These are phyloP conservation scores for Usnea hakonensis DNA, from an alignment of 495 filamentous ascomycete genomes.

Conservation along the genomic window DNA sequence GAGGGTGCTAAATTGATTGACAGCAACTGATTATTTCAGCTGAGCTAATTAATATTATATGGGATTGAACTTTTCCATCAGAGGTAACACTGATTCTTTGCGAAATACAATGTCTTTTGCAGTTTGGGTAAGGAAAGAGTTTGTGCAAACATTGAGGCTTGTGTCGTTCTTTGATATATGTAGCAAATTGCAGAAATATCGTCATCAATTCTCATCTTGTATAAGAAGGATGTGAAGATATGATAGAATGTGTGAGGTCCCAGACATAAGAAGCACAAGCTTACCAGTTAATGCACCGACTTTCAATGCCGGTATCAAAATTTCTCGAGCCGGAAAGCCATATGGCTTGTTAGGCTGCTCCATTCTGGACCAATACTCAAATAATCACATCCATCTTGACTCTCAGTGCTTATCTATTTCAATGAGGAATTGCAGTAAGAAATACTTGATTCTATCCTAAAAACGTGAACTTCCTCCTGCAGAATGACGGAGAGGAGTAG, in stretches of 20 bases:
- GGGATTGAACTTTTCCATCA: neutral
- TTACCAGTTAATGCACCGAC: constrained; percentile 46
- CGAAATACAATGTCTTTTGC: neutral
- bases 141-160: neutral
- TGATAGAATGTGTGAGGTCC: neutral
- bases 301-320: constrained; percentile 39
- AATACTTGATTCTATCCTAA: neutral
- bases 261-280: constrained; percentile 22
- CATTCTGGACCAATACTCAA: neutral
- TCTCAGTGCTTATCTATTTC: neutral
- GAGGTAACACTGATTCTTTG: neutral
- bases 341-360: neutral
- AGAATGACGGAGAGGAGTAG: neutral
- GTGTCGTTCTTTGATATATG: neutral
- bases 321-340: constrained; percentile 6
- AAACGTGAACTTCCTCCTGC: neutral
- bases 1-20: constrained; percentile 1
- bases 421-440: neutral
- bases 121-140: neutral
- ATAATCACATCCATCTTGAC: neutral
- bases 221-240: too few species aligned
- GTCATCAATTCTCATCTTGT: too few species aligned
- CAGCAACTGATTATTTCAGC: neutral
- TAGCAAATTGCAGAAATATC: too few species aligned
- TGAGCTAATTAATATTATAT: neutral